A percentile compares a stretch with the other conserved stretches of the same genome.
Conservation (phyloP, 495 filamentous ascomycete genomes). For the Penicillium flavigenum region DNA sequence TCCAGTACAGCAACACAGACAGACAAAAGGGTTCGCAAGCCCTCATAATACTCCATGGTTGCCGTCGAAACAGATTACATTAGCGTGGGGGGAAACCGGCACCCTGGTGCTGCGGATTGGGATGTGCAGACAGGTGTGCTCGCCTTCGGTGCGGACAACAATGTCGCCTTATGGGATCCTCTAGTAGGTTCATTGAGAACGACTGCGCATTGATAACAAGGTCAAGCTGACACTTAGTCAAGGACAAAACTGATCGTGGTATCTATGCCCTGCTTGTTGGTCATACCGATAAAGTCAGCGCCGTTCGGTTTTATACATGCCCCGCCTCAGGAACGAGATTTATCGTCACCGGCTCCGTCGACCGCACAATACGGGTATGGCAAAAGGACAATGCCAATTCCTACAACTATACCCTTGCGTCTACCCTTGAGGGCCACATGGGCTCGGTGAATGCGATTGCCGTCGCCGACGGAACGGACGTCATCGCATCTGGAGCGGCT, state of each 20-base stretch:
- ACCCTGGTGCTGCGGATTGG: slow-evolving; percentile 91
- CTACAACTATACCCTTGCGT: slow-evolving; percentile 42
- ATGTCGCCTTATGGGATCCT: slow-evolving; percentile 87
- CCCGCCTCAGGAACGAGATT: slow-evolving; percentile 48
- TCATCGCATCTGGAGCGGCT: slow-evolving; percentile 72
- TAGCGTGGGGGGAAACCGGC: slow-evolving; percentile 84
- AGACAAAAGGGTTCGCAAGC: background rate
- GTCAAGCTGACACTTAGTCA: slow-evolving; percentile 14
- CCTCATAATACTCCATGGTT: slow-evolving; percentile 37
- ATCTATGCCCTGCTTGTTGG: slow-evolving; percentile 71
- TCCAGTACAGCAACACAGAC: slow-evolving; percentile 4
- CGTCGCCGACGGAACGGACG: slow-evolving; percentile 46
- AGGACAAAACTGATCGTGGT: slow-evolving; percentile 56
- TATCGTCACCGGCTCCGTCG: slow-evolving; percentile 77
- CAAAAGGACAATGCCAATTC: slow-evolving; percentile 22
- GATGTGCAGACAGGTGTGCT: slow-evolving; percentile 65
- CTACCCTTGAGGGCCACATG: slow-evolving; percentile 60
- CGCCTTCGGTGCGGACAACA: slow-evolving; percentile 85
- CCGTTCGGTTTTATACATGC: slow-evolving; percentile 70
- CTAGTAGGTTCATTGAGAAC: slow-evolving; percentile 54
- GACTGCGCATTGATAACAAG: slow-evolving; percentile 3
- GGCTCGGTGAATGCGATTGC: slow-evolving; percentile 79
- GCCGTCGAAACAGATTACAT: slow-evolving; percentile 60
- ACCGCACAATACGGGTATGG: slow-evolving; percentile 80
- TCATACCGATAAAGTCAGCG: slow-evolving; percentile 80